These are phyloP conservation scores for Kwoniella heveanensis DNA, from an alignment of 768 basidiomycete genomes.

Conservation along the genomic window DNA sequence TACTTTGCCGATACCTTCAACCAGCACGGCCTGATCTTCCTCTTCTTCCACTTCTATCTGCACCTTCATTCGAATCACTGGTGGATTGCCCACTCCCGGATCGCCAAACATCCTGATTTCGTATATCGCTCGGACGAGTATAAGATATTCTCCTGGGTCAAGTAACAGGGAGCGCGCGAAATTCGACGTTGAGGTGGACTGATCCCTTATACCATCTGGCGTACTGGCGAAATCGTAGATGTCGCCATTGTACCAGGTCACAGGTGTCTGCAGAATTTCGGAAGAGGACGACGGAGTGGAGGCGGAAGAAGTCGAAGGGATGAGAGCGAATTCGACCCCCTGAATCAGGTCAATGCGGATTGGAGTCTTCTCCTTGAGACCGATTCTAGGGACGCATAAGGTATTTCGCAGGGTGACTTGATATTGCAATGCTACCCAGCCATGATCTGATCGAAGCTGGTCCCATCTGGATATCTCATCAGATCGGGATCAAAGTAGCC, in stretches of 20 bases:
- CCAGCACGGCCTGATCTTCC: constrained; percentile 25
- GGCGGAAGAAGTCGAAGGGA: constrained; percentile 57
- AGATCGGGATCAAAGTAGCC: too few species aligned
- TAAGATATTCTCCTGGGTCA: constrained; percentile 63
- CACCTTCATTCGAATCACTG: constrained; percentile 65
- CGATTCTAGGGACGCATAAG: constrained; percentile 61
- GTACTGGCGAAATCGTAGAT: constrained; percentile 68
- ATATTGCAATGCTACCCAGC: constrained; percentile 85
- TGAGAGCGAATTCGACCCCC: constrained; percentile 74
- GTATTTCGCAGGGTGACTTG: constrained; percentile 70
- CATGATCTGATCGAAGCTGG: constrained; percentile 71
- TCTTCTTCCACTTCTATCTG: constrained; percentile 59
- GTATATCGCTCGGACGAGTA: constrained; percentile 79
- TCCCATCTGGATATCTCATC: constrained; percentile 63
- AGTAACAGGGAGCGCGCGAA: constrained; percentile 60
- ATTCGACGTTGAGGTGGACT: constrained; percentile 60
- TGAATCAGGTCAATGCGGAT: constrained; percentile 68
- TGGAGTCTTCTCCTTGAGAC: constrained; percentile 59
- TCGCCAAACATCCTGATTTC: constrained; percentile 89
- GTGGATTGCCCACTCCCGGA: constrained; percentile 61
- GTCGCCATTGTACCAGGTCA: constrained; percentile 79
- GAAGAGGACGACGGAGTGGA: too few species aligned
- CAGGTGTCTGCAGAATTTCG: constrained; percentile 27
- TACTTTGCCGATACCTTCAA: constrained; percentile 63
- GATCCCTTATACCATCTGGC: constrained; percentile 32